Evolutionary conservation across 75 land plant genomes (phyloP), one percentile per base, ranked within the genome.

Genomic region (Larix kaempferi): DNA sequence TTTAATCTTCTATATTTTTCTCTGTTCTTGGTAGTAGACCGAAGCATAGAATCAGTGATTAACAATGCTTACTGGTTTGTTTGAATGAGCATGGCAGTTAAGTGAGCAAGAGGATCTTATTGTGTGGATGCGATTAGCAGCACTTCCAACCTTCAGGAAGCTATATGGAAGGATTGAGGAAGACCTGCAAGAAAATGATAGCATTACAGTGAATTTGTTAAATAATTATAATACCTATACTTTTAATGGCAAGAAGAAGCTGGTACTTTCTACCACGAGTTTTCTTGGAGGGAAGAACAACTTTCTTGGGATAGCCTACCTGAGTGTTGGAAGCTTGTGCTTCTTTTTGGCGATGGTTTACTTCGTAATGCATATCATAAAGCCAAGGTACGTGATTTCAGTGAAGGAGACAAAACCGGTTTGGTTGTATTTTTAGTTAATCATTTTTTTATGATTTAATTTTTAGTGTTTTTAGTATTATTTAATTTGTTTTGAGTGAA

Each of bases 51-150:
- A 44, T 12, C 23, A 54, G 56, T 73, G 26, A 6, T 12, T 17
- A 44, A 5, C 41, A 15, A 13, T 74, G 16, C 17, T 78, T 6
- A 56, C 62, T 10, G 44, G 19, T 57, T 71, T 57, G 17, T 52
- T 71, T 52, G 23, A 1, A 35, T 41, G 52, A 64, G 7, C 71
- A 35, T 57, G 56, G 65, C 85, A 90, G 90, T 78, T 92, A 74
- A 90, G 83, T 39, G 81, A 88, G 71, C 86, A 93, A 72, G 95
- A 84, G 80, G 82, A 85, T 74, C 88, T 88, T 22, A 82, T 88
- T 57, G 88, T 88, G 41, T 93, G 95, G 95, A 93, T 93, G 95
- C 78, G 94, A 58, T 85, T 91, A 26, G 95, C 95, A 8, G 95
- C 95, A 56, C 80, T 93, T 33, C 95, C 95, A 71, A 87, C 85